Evolutionary conservation across 164 flowering plant genomes (phyloP), one percentile per base, ranked within the genome.

Genomic region (Piper betle): DNA sequence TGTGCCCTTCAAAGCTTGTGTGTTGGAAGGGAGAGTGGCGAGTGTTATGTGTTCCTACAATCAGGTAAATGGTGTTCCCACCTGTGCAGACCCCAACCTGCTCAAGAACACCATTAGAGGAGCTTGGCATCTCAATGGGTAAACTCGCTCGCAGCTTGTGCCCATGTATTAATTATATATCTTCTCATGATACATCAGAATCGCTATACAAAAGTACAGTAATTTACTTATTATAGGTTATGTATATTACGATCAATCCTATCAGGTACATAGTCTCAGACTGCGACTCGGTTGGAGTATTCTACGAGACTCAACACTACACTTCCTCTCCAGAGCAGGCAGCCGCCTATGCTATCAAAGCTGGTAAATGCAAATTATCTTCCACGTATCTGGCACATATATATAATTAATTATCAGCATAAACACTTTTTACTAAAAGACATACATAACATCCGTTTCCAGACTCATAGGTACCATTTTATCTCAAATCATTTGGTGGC

Each of bases 31-130:
- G 4, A 81, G 82, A 8, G 97, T 83, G 9, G 88, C 92, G 2
- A 85, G 97, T 66, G 88, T 93, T 0, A 93, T 93, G 98, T 93
- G 98, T 71, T 86, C 97, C 16, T 93, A 90, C 73, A 90, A 93
- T 57, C 86, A 84, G 53, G 96, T 93, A 63, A 93, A 93, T 41
- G 97, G 98, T 0, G 64, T 87, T 48, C 98, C 98, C 12, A 83
- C 96, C 6, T 93, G 98, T 57, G 98, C 98, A 12, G 97, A 93
- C 58, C 82, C 84, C 1, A 71, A 72, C 11, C 90, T 93, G 50
- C 87, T 93, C 4, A 62, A 61, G 33, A 68, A 66, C 40, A 86
- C 88, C 19, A 69, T 88, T 11, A 81, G 98, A 5, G 78, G 77
- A 0, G 66, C 69, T 7, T 93, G 98, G 98, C 62, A 73, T 3